Evolutionary conservation across 2,329 filamentous ascomycete species (phyloP), one percentile per base, ranked within the genome.

Genomic region (Trichoderma cornu-damae): DNA sequence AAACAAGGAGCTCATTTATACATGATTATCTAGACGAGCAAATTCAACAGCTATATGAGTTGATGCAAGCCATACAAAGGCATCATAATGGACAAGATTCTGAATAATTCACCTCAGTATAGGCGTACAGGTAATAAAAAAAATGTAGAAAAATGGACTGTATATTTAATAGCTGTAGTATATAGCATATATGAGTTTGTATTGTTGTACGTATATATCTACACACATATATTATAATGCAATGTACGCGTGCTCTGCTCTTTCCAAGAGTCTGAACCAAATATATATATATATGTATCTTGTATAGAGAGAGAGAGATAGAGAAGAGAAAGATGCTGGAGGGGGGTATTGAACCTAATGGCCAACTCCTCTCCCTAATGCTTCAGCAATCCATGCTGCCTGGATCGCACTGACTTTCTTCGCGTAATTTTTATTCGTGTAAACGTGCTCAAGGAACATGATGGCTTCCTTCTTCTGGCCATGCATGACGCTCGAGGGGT

Each of bases 31-130:
- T 30, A 96, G 91, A 97, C 70, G 88, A 97, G 70, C 94, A 99
- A 74, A 78, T 97, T 52, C 89, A 87, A 1, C 94, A 99, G 72
- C 75, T 99, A 64, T 96, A 96, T 69, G 93, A 97, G 70, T 77
- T 99, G 57, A 95, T 96, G 90, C 82, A 88, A 70, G 83, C 89
- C 2, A 95, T 96, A 58, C 73, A 73, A 62, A 77, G 77, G 12
- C 69, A 65, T 24, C 55, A 61, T 26, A 63, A 63, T 26, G 64
- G 64, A 2, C 65, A 61, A 11, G 66, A 68, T 12, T 63, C 67
- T 22, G 58, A 66, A 30, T 67, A 65, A 37, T 32, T 0, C 1
- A 11, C 4, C 1, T 16, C 24, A 30, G 9, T n/a, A 8, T 8
- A 3, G 16, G n/a, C 16, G n/a, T 16, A n/a, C 4, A 16, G 8